phyloP scores from a whole-genome alignment of 345 rosid species.

The Eutrema japonicum region DNA sequence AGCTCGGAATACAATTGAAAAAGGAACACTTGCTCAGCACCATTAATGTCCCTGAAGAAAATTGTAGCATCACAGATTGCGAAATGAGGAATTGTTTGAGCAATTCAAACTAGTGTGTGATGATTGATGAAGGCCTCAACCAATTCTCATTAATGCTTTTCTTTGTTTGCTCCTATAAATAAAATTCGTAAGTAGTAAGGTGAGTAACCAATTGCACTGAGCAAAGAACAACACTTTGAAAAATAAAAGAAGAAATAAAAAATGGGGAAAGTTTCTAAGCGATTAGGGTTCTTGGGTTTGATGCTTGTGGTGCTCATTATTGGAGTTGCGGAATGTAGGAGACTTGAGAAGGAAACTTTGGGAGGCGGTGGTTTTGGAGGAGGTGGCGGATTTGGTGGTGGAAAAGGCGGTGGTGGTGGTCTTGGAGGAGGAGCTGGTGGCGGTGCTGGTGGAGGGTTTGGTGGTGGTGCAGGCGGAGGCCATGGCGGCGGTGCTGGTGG shows the following conservation, averaged over 20 bases:
- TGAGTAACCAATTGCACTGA: conserved; percentile 21
- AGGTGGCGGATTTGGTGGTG: conserved; percentile 43
- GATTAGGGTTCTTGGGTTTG: conserved; percentile 36
- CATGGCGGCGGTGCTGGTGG: conserved; percentile 29
- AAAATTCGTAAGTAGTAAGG: conserved; percentile 4
- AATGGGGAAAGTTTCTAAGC: conserved; percentile 43
- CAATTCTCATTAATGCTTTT: conserved; percentile 35
- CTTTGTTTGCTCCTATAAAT: conserved; percentile 29
- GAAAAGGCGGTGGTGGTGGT: conserved; percentile 33
- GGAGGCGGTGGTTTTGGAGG: conserved; percentile 41
- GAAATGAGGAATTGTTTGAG: conserved; percentile 4
- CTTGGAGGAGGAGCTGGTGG: conserved; percentile 35
- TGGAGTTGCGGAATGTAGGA: conserved; percentile 45
- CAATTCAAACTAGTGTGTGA: conserved; percentile 18
- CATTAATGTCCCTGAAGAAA: conserved; percentile 31
- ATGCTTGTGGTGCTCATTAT: conserved; percentile 42
- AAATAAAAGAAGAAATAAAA: not conserved
- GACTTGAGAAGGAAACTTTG: conserved; percentile 43
- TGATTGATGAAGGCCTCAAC: conserved; percentile 34
- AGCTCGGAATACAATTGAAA: conserved; percentile 19
- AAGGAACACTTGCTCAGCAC: conserved; percentile 27
- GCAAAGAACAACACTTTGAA: conserved; percentile 31
- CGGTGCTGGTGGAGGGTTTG: conserved; percentile 24
- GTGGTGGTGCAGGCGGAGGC: conserved; percentile 35
- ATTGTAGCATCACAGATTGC: conserved; percentile 19